Evolutionary conservation across 495 filamentous ascomycete genomes (phyloP).

Genomic region (Cercophora newfieldiana): DNA sequence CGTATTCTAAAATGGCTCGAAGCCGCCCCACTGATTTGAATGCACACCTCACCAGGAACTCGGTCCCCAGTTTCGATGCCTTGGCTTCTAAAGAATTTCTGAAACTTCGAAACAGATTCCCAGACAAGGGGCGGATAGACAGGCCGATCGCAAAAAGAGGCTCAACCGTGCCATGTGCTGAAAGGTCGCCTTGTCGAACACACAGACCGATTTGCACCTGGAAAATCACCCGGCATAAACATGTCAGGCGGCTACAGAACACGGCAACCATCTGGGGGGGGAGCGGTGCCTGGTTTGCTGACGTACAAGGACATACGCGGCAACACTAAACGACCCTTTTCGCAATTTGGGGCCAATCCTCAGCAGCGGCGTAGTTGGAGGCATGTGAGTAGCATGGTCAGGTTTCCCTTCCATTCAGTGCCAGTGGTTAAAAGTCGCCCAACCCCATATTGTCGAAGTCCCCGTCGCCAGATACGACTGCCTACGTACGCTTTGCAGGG

Average conservation of each 20-base stretch:
- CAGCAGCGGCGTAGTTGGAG: neutral
- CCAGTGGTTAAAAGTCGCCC: neutral
- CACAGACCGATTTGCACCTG: conserved; percentile 5
- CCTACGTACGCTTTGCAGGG: conserved; percentile 16
- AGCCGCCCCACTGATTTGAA: conserved; percentile 17
- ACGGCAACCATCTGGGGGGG: neutral
- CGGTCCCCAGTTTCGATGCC: conserved; percentile 1
- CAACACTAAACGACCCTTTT: neutral
- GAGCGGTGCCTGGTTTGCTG: neutral
- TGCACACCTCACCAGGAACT: conserved; percentile 1
- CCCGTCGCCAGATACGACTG: neutral
- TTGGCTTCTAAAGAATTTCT: conserved; percentile 2
- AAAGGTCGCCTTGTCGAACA: neutral
- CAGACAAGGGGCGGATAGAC: conserved; percentile 20
- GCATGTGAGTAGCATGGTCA: neutral
- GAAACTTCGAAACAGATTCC: conserved; percentile 22
- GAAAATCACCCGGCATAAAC: conserved; percentile 11
- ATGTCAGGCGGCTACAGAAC: conserved; percentile 6
- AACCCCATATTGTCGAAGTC: neutral
- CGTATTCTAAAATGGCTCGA: conserved; percentile 6
- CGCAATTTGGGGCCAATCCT: neutral
- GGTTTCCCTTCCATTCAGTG: neutral
- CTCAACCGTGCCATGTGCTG: conserved; percentile 6
- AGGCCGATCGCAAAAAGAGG: conserved; percentile 13
- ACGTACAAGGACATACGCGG: conserved; percentile 20